phyloP scores from a whole-genome alignment of 768 basidiomycete genomes.

The Psilocybe tampanensis region DNA sequence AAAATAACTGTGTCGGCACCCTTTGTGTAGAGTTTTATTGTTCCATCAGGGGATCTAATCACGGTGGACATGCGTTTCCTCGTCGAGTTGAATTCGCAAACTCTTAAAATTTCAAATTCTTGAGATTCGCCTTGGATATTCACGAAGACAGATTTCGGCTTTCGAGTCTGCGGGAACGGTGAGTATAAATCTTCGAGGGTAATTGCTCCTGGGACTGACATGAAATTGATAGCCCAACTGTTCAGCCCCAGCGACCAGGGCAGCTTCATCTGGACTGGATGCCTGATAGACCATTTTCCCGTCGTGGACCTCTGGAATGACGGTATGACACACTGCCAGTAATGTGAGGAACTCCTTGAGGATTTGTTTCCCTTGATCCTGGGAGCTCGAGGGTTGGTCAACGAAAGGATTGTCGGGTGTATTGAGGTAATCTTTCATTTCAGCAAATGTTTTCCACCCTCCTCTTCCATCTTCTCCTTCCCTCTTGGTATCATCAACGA shows the following conservation, averaged over 20 bases:
- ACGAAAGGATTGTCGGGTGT: constrained; percentile 62
- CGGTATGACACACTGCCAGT: constrained; percentile 95
- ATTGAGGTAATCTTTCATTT: constrained; percentile 61
- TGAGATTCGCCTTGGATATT: constrained; percentile 69
- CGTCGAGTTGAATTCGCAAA: constrained; percentile 99
- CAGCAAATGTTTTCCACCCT: constrained; percentile 81
- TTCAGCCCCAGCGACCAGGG: constrained; percentile 93
- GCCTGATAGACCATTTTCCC: constrained; percentile 96
- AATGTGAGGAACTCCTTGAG: constrained; percentile 77
- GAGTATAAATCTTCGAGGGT: constrained; percentile 3
- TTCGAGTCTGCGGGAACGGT: constrained; percentile 67
- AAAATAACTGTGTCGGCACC: constrained; percentile 98
- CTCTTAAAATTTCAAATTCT: constrained; percentile 92
- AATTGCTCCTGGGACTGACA: constrained; percentile 49
- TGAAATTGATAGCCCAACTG: constrained; percentile 91
- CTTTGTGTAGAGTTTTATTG: constrained; percentile 94
- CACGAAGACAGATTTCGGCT: constrained; percentile 94
- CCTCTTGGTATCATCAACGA: constrained; percentile 85
- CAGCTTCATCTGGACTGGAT: constrained; percentile 97
- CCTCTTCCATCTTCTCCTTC: constrained; percentile 58
- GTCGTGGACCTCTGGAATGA: constrained; percentile 90
- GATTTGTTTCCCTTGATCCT: constrained; percentile 50
- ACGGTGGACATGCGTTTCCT: constrained; percentile 98
- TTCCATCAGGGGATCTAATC: constrained; percentile 83
- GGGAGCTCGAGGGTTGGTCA: constrained; percentile 37